phyloP scores from a whole-genome alignment of 192 early-diverging fungal genomes.

The Endogone sp. region DNA sequence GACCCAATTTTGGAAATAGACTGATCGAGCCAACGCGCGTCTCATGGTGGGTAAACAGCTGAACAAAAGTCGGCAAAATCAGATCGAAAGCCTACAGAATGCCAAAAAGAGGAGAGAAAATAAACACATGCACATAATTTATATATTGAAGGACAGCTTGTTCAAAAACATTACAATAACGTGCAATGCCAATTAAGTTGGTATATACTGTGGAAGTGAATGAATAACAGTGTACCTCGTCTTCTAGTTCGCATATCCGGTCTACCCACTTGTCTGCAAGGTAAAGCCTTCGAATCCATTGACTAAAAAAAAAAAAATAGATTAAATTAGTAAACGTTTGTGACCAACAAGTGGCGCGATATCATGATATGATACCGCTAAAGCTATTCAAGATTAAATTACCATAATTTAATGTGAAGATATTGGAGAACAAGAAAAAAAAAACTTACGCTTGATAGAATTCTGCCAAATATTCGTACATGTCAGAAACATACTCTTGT shows the following conservation, averaged over 20 bases:
- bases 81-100: slow-evolving; percentile 43
- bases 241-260: slow-evolving; percentile 38
- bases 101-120: neutral
- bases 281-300: slow-evolving; percentile 28
- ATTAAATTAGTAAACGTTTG: too few species aligned
- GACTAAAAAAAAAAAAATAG: too few species aligned
- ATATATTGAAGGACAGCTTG: too few species aligned
- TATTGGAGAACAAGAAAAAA: too few species aligned
- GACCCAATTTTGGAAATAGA: slow-evolving; percentile 49
- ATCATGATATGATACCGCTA: too few species aligned
- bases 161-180: too few species aligned
- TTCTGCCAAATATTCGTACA: slow-evolving; percentile 52
- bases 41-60: slow-evolving; percentile 38
- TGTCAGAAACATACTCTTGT: slow-evolving; percentile 42
- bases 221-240: slow-evolving; percentile 27
- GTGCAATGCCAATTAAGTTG: too few species aligned
- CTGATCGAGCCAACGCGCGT: slow-evolving; percentile 42
- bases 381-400: too few species aligned
- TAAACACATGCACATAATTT: neutral
- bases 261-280: slow-evolving; percentile 46
- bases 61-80: slow-evolving; percentile 47
- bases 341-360: too few species aligned
- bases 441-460: slow-evolving; percentile 48
- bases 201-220: too few species aligned
- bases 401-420: too few species aligned